Conservation (phyloP, 768 basidiomycete genomes). For the Suillus plorans region DNA sequence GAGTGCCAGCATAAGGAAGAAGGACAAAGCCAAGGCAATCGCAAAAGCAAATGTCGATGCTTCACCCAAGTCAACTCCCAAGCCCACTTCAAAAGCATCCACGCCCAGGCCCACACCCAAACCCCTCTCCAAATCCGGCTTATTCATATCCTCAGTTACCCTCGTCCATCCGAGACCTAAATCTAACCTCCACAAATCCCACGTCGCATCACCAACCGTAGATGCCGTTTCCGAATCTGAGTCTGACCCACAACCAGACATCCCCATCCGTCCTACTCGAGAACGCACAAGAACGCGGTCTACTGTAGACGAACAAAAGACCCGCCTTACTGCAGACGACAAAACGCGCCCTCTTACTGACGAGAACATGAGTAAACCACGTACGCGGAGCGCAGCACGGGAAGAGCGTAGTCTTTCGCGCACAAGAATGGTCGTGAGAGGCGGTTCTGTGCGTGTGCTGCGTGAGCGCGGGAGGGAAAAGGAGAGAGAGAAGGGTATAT, state of each 20-base stretch:
- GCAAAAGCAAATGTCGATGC: slow-evolving; percentile 5
- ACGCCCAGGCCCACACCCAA: slow-evolving; percentile 16
- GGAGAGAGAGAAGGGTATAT: slow-evolving; percentile 11
- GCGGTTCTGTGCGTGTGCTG: not conserved
- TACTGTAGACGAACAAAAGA: slow-evolving; percentile 21
- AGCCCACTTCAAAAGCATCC: slow-evolving; percentile 6
- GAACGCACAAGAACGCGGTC: slow-evolving; percentile 14
- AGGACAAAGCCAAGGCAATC: slow-evolving; percentile 7
- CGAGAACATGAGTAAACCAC: slow-evolving; percentile 21
- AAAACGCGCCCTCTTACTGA: slow-evolving; percentile 19
- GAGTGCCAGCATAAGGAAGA: slow-evolving; percentile 13
- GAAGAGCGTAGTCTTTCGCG: slow-evolving; percentile 6
- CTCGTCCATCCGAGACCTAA: slow-evolving; percentile 1
- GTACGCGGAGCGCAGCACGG: slow-evolving; percentile 4
- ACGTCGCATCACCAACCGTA: slow-evolving; percentile 6
- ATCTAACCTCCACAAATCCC: slow-evolving; percentile 8
- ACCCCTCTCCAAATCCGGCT: slow-evolving; percentile 9
- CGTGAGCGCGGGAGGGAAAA: slow-evolving; percentile 9
- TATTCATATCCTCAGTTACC: slow-evolving; percentile 1
- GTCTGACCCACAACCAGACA: slow-evolving; percentile 20
- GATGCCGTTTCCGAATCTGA: slow-evolving; percentile 19
- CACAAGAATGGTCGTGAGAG: not conserved
- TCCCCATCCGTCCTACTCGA: slow-evolving; percentile 23
- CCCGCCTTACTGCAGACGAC: slow-evolving; percentile 22
- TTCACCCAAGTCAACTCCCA: slow-evolving; percentile 13